These are phyloP conservation scores for Mentha longifolia DNA, from an alignment of 257 asterid genomes.

Conservation along the genomic window DNA sequence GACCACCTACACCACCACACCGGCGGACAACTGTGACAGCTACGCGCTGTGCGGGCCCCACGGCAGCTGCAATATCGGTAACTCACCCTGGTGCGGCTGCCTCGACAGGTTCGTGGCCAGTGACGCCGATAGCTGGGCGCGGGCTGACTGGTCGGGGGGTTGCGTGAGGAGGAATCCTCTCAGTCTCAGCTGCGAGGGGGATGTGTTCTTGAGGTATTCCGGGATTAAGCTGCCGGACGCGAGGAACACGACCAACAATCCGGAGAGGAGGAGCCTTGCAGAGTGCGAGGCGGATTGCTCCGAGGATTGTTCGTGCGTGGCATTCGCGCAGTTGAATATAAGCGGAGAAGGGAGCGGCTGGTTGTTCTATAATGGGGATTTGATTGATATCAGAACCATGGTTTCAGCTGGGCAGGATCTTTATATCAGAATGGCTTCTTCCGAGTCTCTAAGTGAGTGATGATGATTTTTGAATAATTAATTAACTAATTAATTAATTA, in stretches of 20 bases:
- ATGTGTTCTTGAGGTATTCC: constrained; percentile 16
- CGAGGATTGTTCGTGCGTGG: constrained; percentile 15
- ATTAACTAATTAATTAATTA: no score
- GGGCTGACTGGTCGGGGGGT: neutral
- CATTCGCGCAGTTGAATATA: constrained; percentile 12
- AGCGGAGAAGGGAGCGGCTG: neutral
- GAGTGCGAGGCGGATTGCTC: constrained; percentile 13
- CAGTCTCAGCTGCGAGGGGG: neutral
- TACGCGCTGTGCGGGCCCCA: constrained; percentile 6
- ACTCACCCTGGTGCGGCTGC: neutral
- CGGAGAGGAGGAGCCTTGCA: neutral
- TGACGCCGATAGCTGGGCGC: neutral
- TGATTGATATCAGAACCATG: neutral
- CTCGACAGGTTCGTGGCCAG: constrained; percentile 6
- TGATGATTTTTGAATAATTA: no score
- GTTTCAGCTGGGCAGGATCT: neutral
- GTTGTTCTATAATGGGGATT: constrained; percentile 8
- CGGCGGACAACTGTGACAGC: neutral
- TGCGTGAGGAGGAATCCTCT: neutral
- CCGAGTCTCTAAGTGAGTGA: neutral
- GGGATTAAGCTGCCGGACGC: constrained; percentile 17
- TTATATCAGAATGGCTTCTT: constrained; percentile 13
- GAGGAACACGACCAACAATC: neutral
- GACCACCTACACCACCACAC: neutral
- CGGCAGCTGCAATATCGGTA: neutral